Percentiles rank a stretch among this genome's conserved stretches.
phyloP scores from a whole-genome alignment of 176 grass and related monocot species.

The Bothriochloa decipiens region DNA sequence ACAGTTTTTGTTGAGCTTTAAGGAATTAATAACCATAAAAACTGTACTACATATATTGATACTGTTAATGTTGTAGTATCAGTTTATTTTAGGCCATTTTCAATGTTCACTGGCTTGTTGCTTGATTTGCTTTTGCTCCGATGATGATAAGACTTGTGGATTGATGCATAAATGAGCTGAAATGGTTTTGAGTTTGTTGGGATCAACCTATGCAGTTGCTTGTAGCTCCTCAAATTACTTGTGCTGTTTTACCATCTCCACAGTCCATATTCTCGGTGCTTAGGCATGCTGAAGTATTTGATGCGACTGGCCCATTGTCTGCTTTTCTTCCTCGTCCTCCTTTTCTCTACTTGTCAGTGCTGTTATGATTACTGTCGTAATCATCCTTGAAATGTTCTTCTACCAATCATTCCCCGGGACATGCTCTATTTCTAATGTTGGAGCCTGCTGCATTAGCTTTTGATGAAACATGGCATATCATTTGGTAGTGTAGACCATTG shows the following conservation, averaged over 20 bases:
- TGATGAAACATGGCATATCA: background rate
- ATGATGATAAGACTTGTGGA: slow-evolving; percentile 1
- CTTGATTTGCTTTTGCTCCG: slow-evolving; percentile 18
- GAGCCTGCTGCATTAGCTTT: slow-evolving; percentile 22
- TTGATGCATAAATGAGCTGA: slow-evolving; percentile 7
- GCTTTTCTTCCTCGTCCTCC: background rate
- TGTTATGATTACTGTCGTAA: background rate
- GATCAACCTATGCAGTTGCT: background rate
- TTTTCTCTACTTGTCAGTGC: background rate
- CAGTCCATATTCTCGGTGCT: slow-evolving; percentile 17
- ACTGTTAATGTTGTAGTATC: background rate
- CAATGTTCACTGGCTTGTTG: background rate
- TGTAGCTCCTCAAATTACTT: slow-evolving; percentile 8
- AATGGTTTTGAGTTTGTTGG: background rate
- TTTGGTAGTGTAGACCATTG: background rate
- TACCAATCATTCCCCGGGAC: background rate
- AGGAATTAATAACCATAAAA: background rate
- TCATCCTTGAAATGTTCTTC: too few relatives aligned
- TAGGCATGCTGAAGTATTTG: background rate
- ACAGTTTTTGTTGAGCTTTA: background rate
- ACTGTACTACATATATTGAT: background rate
- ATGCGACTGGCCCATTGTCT: background rate
- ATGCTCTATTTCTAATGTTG: slow-evolving; percentile 20
- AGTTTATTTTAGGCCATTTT: background rate
- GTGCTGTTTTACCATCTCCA: slow-evolving; percentile 31